Percentiles rank a stretch among this genome's conserved stretches.
These are phyloP conservation scores for Saccharomycopsis fermentans DNA, from an alignment of 805 yeast genomes.

Conservation along the genomic window DNA sequence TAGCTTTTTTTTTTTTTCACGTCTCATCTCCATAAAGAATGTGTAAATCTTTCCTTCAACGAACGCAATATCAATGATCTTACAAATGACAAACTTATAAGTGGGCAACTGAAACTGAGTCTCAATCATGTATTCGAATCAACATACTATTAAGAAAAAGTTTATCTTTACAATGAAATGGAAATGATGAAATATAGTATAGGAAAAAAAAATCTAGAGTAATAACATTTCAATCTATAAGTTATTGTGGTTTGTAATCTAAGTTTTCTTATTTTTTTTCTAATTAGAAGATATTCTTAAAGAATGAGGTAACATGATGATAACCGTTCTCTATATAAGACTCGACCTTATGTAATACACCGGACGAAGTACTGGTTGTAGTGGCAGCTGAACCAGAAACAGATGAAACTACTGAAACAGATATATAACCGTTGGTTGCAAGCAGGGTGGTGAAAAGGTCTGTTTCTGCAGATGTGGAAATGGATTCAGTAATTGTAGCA, in stretches of 20 bases:
- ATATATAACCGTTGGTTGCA: neutral
- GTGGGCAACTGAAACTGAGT: no score
- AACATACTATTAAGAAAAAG: no score
- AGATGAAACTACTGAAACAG: neutral
- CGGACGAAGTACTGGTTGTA: neutral
- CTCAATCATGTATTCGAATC: no score
- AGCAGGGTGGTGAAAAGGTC: neutral
- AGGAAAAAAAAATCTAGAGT: no score
- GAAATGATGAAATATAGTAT: no score
- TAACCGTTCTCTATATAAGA: neutral
- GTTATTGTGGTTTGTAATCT: neutral
- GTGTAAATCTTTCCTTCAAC: no score
- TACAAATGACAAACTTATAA: no score
- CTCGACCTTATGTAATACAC: neutral
- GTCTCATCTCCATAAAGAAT: neutral
- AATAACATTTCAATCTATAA: no score
- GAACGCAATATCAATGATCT: no score
- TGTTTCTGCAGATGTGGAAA: neutral
- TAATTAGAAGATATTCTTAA: neutral
- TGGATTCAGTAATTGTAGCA: neutral
- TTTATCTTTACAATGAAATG: no score
- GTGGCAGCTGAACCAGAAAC: neutral
- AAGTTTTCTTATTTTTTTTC: neutral
- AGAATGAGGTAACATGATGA: neutral
- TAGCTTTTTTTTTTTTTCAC: neutral